Evolutionary conservation across 2,329 filamentous ascomycete species (phyloP), one percentile per base, ranked within the genome.

Genomic region (Colletotrichum sp.): DNA sequence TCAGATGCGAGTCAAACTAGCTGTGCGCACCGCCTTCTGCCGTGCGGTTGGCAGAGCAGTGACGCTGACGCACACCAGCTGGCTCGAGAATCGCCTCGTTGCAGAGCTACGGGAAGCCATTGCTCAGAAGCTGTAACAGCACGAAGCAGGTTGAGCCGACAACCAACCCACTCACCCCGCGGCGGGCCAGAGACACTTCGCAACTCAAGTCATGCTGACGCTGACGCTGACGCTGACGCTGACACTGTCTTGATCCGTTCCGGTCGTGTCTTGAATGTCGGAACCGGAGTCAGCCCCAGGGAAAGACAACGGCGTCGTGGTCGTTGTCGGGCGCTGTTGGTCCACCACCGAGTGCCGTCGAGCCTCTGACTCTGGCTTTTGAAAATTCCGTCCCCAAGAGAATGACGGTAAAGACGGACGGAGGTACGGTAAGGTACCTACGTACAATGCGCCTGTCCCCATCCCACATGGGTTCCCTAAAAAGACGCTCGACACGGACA

Each of bases 1-100:
- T 15, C 63, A 32, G 22, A 64, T 39, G 61, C n/a, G 39, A 36
- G 59, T 36, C 63, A 28, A 28, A 1, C 44, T 48, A 66, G 63
- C 8, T 66, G 25, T 27, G 63, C 63, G 68, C 36, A 75, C 55
- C 22, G 25, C 52, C 25, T 61, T 36, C 25, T 72, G 68, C 55
- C 19, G 59, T 60, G 57, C n/a, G 22, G 73, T 75, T 75, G 73
- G 63, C 57, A 64, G 64, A 64, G 73, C 57, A 72, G 70, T 75
- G 73, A 68, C 64, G 73, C 73, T 75, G 73, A 68, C 64, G 73
- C 73, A 73, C 55, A 30, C 64, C 55, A 68, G 34, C 55, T 63
- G 32, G 69, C 36, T 64, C 48, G 55, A 13, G 59, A 60, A 75
- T 60, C 44, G 44, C 57, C 70, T 73, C 70, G 57, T 64, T 75